phyloP scores from a whole-genome alignment of 2,329 filamentous ascomycete genomes.

The Didymosphaeria variabile region DNA sequence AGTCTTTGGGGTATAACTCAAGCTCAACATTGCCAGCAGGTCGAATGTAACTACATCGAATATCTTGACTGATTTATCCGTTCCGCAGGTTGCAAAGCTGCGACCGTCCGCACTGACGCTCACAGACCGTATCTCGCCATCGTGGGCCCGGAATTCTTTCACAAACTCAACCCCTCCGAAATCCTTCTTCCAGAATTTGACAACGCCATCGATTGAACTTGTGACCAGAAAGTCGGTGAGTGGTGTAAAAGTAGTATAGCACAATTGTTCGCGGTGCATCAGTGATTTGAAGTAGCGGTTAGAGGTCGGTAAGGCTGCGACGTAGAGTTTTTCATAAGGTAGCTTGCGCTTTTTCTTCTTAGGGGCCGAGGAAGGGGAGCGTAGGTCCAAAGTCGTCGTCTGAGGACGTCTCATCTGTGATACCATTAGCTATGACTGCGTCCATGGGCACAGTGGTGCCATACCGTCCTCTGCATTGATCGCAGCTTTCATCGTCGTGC shows the following conservation, averaged over 20 bases:
- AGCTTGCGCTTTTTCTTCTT: slow-evolving; percentile 92
- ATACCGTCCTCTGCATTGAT: slow-evolving; percentile 22
- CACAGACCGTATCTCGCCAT: slow-evolving; percentile 82
- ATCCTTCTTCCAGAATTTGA: slow-evolving; percentile 99
- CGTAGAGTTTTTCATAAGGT: slow-evolving; percentile 93
- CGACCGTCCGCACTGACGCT: slow-evolving; percentile 89
- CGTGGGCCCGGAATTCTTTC: slow-evolving; percentile 94
- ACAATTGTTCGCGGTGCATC: slow-evolving; percentile 97
- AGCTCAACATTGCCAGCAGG: slow-evolving; percentile 70
- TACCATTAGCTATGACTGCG: slow-evolving; percentile 23
- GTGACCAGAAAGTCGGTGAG: slow-evolving; percentile 95
- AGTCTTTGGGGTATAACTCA: slow-evolving; percentile 77
- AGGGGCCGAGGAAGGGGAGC: slow-evolving; percentile 79
- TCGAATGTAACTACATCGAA: slow-evolving; percentile 81
- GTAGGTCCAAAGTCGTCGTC: slow-evolving; percentile 85
- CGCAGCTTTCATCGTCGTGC: slow-evolving; percentile 19
- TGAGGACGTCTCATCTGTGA: slow-evolving; percentile 69
- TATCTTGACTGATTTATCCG: slow-evolving; percentile 81
- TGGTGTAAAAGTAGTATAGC: slow-evolving; percentile 87
- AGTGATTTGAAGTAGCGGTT: slow-evolving; percentile 90
- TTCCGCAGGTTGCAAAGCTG: slow-evolving; percentile 89
- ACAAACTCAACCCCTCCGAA: slow-evolving; percentile 93
- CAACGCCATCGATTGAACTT: slow-evolving; percentile 90
- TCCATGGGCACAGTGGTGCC: slow-evolving; percentile 12
- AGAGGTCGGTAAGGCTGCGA: slow-evolving; percentile 85